Conservation (phyloP, 768 basidiomycete genomes). For the Suillus brevipes region DNA sequence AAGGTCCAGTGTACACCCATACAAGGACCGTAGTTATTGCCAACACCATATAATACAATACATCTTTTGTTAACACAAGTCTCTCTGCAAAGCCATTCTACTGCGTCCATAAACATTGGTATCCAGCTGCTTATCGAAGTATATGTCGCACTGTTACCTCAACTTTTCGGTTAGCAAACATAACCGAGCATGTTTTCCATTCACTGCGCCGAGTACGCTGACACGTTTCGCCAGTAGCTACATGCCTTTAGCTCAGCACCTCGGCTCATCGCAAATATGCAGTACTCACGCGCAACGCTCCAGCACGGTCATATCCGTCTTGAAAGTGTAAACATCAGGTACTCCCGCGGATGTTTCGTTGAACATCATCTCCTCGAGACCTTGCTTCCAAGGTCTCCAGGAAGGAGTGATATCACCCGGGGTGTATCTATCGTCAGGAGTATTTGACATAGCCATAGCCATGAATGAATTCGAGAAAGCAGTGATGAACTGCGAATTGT, state of each 20-base stretch:
- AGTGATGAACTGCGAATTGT: background rate
- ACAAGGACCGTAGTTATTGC: too few relatives aligned
- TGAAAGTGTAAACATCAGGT: constrained; percentile 32
- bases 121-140: too few relatives aligned
- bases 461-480: background rate
- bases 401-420: background rate
- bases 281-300: constrained; percentile 7
- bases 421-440: background rate
- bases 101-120: too few relatives aligned
- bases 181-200: background rate
- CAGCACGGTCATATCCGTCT: constrained; percentile 34
- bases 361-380: constrained; percentile 46
- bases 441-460: background rate
- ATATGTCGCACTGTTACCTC: too few relatives aligned
- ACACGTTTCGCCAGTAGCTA: background rate
- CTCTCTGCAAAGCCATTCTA: too few relatives aligned
- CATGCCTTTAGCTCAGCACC: background rate
- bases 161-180: too few relatives aligned
- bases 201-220: background rate
- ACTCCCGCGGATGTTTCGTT: constrained; percentile 31
- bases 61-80: too few relatives aligned
- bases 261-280: background rate
- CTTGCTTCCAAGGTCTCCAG: constrained; percentile 15
- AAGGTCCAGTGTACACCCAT: too few relatives aligned
- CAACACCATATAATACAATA: too few relatives aligned